Base-by-base conservation (phyloP, 2,329 filamentous ascomycete species). In the Plectosphaerella cucumerina region DNA sequence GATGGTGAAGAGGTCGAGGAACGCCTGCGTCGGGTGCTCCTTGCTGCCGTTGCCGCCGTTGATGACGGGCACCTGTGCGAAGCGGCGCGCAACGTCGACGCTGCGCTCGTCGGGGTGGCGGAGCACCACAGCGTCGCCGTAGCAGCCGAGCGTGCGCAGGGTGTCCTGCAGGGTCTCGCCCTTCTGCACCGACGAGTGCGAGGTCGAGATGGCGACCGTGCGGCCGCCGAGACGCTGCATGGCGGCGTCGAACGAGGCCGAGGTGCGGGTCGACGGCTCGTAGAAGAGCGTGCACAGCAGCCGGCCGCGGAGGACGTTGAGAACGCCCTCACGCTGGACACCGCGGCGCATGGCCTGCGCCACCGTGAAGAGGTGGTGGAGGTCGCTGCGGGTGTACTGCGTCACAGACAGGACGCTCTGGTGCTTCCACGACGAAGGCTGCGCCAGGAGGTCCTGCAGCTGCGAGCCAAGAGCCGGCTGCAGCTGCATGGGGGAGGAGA, bases 1-100 rank as follows among this genome's bases (percentile, higher is more conserved):
- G 65, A 99, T 99, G 50, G 94, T 97, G 77, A 97, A 99, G 52
- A 99, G 86, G 64, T 99, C 94, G 20, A 99, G 78, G 80, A 99
- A 94, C 0, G 94, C 94, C 72, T 99, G 94, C 0, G 94, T 99
- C 1, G 94, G 94, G 72, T 99, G 94, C 75, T 99, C 94, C 62
- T 90, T 86, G 71, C 88, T 91, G 57, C 94, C 94, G 67, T 99
- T 99, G 47, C 94, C 94, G 58, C 91, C 94, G 67, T 99, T 99
- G 78, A 99, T 93, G 64, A 99, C 85, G 1, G 94, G 94, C 1
- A 97, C 90, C 15, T 87, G 85, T 42, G 90, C 91, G 74, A 87
- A 96, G 67, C 92, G 93, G 62, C 87, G 86, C 1, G 93, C 94
- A 47, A 87, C 82, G 48, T 91, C 85, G 22, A 90, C 89, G 54